Base-by-base conservation (phyloP, 2,329 filamentous ascomycete species). In the Colletotrichum karsti region DNA sequence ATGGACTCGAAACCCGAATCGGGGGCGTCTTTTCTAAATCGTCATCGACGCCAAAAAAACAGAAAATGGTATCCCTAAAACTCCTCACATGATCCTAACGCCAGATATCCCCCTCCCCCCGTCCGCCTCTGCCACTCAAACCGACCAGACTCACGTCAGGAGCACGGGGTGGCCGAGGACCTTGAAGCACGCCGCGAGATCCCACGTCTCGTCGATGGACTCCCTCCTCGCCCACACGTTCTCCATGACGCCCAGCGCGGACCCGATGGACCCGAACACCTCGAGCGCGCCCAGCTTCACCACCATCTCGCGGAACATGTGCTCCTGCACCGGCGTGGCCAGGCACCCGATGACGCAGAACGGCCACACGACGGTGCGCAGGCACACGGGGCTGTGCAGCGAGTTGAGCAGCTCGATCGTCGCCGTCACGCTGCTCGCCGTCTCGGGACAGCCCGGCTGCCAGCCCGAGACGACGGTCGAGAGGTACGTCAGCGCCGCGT, bases 391-490 rank as follows among this genome's bases (percentile, higher is more conserved):
- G 7, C 77, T 75, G 12, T 77, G 73, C 15, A 81, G 69, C 26
- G 77, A 70, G 13, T 73, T 68, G 7, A 85, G 72, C 55, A 83
- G 72, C 10, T 78, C 73, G 67, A 75, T 13, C 70, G 70, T 6
- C 73, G 74, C 18, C 71, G 72, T 44, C 70, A 83, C 74, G 22
- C 75, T 69, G 24, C 70, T 67, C 3, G 77, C 77, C 2, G 86
- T 80, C 56, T 85, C 83, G 0, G 76, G 73, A 51, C 77, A 81
- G 0, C 79, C 78, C 0, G 84, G 84, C 67, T 85, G 84, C 85
- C 84, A 87, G 4, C 85, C 86, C 1, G 79, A 81, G 3, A 85
- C 77, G 20, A 87, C 83, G 4, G 85, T 81, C 12, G 79, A 75
- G 12, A 87, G 79, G 65, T 87, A 87, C 7, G 81, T 79, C 2